phyloP scores from a whole-genome alignment of 495 filamentous ascomycete genomes.

The Hyphodiscus hymeniophilus region DNA sequence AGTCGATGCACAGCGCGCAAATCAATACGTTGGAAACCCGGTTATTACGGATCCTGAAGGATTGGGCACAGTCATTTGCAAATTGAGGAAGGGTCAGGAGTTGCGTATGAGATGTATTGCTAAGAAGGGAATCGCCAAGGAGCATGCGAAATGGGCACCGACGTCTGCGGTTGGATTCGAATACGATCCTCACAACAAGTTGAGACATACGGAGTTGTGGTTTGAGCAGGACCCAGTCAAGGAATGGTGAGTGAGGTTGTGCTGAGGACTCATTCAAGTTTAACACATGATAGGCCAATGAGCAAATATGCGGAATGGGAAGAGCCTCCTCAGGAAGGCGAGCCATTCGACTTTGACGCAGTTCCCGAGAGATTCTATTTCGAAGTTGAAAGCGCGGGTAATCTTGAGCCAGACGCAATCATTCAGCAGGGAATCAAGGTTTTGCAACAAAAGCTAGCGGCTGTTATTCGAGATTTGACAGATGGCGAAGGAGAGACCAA shows the following conservation, averaged over 20 bases:
- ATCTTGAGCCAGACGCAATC: slow-evolving; percentile 77
- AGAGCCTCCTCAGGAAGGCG: slow-evolving; percentile 67
- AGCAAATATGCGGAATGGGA: slow-evolving; percentile 83
- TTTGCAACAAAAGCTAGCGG: slow-evolving; percentile 81
- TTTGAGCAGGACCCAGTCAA: slow-evolving; percentile 75
- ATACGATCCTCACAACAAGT: slow-evolving; percentile 93
- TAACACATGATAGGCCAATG: slow-evolving; percentile 55
- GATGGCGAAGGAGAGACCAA: slow-evolving; percentile 41
- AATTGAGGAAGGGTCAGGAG: slow-evolving; percentile 81
- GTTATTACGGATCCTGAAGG: slow-evolving; percentile 78
- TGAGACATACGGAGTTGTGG: slow-evolving; percentile 86
- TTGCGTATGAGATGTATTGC: slow-evolving; percentile 83
- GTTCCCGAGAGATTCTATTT: slow-evolving; percentile 79
- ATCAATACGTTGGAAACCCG: slow-evolving; percentile 74
- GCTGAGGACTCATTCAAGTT: slow-evolving; percentile 1
- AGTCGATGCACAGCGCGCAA: slow-evolving; percentile 50
- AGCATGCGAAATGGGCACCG: slow-evolving; percentile 96
- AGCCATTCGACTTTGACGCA: slow-evolving; percentile 87
- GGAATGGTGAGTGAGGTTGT: slow-evolving; percentile 70
- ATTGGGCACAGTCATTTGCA: slow-evolving; percentile 75
- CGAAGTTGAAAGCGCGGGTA: slow-evolving; percentile 84
- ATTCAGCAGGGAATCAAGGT: slow-evolving; percentile 84
- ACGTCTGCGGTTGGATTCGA: slow-evolving; percentile 90
- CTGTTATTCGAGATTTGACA: slow-evolving; percentile 65
- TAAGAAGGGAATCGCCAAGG: slow-evolving; percentile 97